phyloP scores from a whole-genome alignment of 176 grass and related monocot species.

The Zea luxurians region DNA sequence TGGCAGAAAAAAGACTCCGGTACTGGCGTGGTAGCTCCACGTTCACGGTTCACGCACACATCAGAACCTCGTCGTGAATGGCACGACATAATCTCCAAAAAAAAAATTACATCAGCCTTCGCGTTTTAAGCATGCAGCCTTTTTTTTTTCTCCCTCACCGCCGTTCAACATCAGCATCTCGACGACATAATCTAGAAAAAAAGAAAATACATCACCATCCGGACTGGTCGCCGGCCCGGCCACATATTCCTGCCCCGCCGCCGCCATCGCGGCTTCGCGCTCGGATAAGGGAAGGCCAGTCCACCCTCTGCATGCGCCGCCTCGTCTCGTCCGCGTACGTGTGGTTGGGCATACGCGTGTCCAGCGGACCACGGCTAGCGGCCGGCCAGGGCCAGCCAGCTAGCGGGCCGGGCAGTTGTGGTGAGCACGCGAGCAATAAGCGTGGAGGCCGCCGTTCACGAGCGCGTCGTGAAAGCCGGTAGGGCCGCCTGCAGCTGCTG shows the following conservation, averaged over 20 bases:
- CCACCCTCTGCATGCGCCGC: background rate
- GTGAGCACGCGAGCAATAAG: background rate
- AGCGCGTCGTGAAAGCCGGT: constrained; percentile 30
- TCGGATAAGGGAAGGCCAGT: constrained; percentile 13
- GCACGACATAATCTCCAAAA: too few relatives aligned
- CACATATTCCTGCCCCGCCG: background rate
- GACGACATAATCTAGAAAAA: too few relatives aligned
- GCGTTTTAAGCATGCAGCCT: too few relatives aligned
- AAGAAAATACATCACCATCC: constrained; percentile 9
- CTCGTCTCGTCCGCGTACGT: background rate
- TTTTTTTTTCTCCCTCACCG: too few relatives aligned
- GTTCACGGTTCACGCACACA: constrained; percentile 3
- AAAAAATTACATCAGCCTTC: too few relatives aligned
- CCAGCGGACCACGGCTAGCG: background rate
- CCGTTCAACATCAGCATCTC: too few relatives aligned
- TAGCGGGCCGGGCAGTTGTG: background rate
- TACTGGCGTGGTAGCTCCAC: background rate
- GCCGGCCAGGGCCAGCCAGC: too few relatives aligned
- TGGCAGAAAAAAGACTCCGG: background rate
- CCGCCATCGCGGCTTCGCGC: background rate
- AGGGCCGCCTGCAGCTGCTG: background rate
- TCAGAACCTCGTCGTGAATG: constrained; percentile 5
- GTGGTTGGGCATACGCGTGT: background rate
- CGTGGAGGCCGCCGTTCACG: background rate
- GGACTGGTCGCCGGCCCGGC: background rate